Evolutionary conservation across 1,139 yeast species (phyloP).

Genomic region (Yamadazyma mexicana): DNA sequence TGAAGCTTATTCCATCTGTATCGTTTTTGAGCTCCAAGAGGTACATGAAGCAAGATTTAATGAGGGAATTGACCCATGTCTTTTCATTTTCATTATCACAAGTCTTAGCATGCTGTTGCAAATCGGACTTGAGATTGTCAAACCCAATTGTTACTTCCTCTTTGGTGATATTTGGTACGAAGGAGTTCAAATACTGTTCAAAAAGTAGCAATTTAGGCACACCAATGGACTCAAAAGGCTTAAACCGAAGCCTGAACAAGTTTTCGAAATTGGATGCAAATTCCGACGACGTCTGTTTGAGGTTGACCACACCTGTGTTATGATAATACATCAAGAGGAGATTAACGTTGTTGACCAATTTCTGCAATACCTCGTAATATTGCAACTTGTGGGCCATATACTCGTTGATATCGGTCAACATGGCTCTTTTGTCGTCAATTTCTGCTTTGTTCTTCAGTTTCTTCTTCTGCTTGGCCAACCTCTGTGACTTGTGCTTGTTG

Average conservation of each 20-base stretch:
- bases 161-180: conserved; percentile 12
- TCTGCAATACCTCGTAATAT: conserved; percentile 40
- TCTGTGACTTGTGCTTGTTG: conserved; percentile 38
- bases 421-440: conserved; percentile 38
- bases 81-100: conserved; percentile 14
- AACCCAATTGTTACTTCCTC: conserved; percentile 19
- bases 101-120: conserved; percentile 7
- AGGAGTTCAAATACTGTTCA: conserved; percentile 24
- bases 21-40: conserved; percentile 16
- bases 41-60: conserved; percentile 29
- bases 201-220: conserved; percentile 66
- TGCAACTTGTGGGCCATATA: conserved; percentile 22
- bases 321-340: conserved; percentile 24
- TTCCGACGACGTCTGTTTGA: conserved; percentile 32
- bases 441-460: conserved; percentile 37
- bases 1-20: conserved; percentile 14
- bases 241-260: conserved; percentile 70
- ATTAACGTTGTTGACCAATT: conserved; percentile 28
- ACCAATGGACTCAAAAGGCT: conserved; percentile 82
- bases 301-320: conserved; percentile 24
- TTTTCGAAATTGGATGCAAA: conserved; percentile 43
- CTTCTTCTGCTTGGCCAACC: conserved; percentile 48
- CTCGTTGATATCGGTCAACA: conserved; percentile 16
- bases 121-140: conserved; percentile 14
- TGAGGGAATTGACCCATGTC: conserved; percentile 24